These are phyloP conservation scores for Anthoceros angustus DNA, from an alignment of 225 moss, liverwort and hornwort species.

Conservation along the genomic window DNA sequence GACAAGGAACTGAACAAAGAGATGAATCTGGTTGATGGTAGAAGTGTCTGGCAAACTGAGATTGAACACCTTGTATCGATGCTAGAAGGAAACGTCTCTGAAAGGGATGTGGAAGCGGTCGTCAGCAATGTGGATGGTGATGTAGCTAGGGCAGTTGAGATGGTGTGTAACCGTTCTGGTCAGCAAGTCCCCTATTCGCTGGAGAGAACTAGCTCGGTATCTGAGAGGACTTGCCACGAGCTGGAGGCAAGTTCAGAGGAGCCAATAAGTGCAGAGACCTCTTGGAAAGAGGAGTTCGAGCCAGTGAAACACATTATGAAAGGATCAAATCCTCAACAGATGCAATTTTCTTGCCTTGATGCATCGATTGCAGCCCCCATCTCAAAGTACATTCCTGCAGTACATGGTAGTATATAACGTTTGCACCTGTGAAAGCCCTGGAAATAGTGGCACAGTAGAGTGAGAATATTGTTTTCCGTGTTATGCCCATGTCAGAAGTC, in stretches of 20 bases:
- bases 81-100: constrained; percentile 41
- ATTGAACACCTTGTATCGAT: constrained; percentile 56
- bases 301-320: no score
- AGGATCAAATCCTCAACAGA: no score
- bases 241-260: no score
- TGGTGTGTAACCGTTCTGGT: constrained; percentile 12
- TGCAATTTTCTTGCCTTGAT: no score
- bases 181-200: not conserved
- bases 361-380: constrained; percentile 44
- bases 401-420: constrained; percentile 33
- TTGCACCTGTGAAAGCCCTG: no score
- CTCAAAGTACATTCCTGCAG: constrained; percentile 46
- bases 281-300: no score
- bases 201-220: constrained; percentile 5
- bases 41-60: constrained; percentile 10
- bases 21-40: constrained; percentile 24
- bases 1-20: constrained; percentile 9
- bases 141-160: constrained; percentile 50
- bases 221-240: constrained; percentile 7
- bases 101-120: constrained; percentile 31
- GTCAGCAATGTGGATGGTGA: constrained; percentile 45
- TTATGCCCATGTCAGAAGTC: no score
- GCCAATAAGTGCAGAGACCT: no score
- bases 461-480: no score
- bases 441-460: no score